Conservation (phyloP, 2,329 filamentous ascomycete genomes). For the Calycina herbarum region DNA sequence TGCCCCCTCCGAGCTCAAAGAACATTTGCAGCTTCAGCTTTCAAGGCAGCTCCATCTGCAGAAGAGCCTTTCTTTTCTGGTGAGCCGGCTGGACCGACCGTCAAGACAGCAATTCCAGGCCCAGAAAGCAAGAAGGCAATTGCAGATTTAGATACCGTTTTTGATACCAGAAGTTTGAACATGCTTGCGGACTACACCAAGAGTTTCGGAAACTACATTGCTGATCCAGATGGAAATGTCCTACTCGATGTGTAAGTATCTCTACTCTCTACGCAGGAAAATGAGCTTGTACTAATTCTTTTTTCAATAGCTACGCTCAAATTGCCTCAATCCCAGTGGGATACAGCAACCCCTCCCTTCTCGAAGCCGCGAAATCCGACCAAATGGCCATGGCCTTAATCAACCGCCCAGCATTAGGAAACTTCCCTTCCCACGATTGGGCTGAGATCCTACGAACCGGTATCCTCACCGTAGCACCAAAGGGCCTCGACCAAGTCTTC, state of each 20-base stretch:
- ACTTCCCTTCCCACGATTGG: slow-evolving; percentile 79
- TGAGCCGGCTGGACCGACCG: slow-evolving; percentile 35
- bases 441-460: slow-evolving; percentile 68
- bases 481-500: slow-evolving; percentile 76
- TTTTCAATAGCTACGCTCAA: slow-evolving; percentile 63
- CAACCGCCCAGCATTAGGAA: slow-evolving; percentile 77
- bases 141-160: slow-evolving; percentile 47
- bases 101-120: slow-evolving; percentile 43
- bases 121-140: slow-evolving; percentile 41
- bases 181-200: slow-evolving; percentile 55
- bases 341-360: slow-evolving; percentile 74
- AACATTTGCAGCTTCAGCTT: slow-evolving; percentile 28
- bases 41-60: slow-evolving; percentile 21
- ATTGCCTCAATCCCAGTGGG: slow-evolving; percentile 83
- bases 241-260: slow-evolving; percentile 48
- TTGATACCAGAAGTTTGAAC: slow-evolving; percentile 53
- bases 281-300: slow-evolving; percentile 19
- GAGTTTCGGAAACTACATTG: slow-evolving; percentile 54
- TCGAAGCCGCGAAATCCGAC: slow-evolving; percentile 63
- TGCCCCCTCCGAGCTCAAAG: slow-evolving; percentile 20
- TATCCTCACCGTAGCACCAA: slow-evolving; percentile 70
- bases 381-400: slow-evolving; percentile 74
- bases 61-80: slow-evolving; percentile 35
- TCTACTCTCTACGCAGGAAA: neutral
- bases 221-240: slow-evolving; percentile 51